Conservation (phyloP, 192 early-diverging fungal species). For the Coemansia sp. region DNA sequence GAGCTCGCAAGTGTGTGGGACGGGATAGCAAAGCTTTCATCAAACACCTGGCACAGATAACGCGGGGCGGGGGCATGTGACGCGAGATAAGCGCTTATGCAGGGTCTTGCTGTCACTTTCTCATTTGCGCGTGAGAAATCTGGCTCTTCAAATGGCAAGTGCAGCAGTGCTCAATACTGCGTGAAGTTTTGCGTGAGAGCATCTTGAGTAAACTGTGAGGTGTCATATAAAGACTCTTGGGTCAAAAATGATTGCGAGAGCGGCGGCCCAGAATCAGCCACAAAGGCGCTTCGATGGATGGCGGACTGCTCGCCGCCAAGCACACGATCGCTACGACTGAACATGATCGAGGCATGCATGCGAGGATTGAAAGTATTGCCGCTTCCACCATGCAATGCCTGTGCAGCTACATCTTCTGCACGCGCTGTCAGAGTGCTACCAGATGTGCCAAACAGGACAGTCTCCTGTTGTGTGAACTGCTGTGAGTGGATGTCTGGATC, state of each 20-base stretch:
- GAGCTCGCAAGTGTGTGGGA: too few species aligned
- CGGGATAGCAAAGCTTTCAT: too few species aligned
- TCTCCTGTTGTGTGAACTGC: constrained; percentile 44
- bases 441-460: constrained; percentile 27
- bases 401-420: not conserved
- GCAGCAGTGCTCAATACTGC: constrained; percentile 27
- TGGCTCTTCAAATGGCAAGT: not conserved
- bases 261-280: constrained; percentile 7
- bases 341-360: constrained; percentile 52
- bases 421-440: not conserved
- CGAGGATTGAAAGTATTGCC: constrained; percentile 35
- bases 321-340: constrained; percentile 50
- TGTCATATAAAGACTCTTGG: constrained; percentile 26
- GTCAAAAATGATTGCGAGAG: constrained; percentile 33
- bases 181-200: constrained; percentile 43
- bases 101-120: not conserved
- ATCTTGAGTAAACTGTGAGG: constrained; percentile 31
- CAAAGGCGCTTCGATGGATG: not conserved
- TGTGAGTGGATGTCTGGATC: constrained; percentile 39
- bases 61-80: too few species aligned
- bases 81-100: too few species aligned
- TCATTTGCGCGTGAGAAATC: constrained; percentile 3
- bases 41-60: too few species aligned
- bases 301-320: constrained; percentile 14
- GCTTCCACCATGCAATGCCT: not conserved